Conservation (phyloP, 75 land plant genomes). For the Gnetum montanum region DNA sequence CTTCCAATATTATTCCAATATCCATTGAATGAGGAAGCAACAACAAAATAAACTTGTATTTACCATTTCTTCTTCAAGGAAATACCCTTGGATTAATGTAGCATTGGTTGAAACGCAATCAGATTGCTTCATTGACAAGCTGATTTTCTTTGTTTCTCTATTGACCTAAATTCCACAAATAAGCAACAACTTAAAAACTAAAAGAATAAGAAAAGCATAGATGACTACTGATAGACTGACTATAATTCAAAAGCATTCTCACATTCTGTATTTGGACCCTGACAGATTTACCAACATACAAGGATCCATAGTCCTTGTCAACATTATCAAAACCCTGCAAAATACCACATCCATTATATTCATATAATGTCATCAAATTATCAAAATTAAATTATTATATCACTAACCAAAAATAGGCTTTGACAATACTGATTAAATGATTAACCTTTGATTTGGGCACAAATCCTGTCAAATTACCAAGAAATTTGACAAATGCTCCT, state of each 20-base stretch:
- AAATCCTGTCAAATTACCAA: constrained; percentile 80
- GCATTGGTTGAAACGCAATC: constrained; percentile 70
- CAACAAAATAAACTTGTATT: neutral
- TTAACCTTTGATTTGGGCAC: constrained; percentile 41
- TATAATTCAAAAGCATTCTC: neutral
- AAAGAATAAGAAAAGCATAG: no score
- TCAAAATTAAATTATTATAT: no score
- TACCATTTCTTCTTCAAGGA: constrained; percentile 82
- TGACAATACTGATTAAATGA: no score
- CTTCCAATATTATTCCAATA: neutral
- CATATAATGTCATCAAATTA: no score
- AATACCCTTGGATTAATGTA: constrained; percentile 76
- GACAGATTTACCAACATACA: constrained; percentile 85
- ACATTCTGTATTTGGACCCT: constrained; percentile 74
- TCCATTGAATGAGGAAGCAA: no score
- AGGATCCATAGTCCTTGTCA: constrained; percentile 37
- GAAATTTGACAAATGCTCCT: constrained; percentile 91
- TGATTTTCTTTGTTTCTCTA: constrained; percentile 49
- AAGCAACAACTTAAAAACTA: constrained; percentile 3
- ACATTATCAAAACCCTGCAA: constrained; percentile 59
- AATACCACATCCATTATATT: no score
- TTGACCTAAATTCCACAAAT: no score
- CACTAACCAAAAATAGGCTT: no score
- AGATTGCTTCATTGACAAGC: constrained; percentile 83
- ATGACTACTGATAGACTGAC: neutral